These are phyloP conservation scores for Chaetomiaceae sp. DNA, from an alignment of 2,329 filamentous ascomycete species.

Conservation along the genomic window DNA sequence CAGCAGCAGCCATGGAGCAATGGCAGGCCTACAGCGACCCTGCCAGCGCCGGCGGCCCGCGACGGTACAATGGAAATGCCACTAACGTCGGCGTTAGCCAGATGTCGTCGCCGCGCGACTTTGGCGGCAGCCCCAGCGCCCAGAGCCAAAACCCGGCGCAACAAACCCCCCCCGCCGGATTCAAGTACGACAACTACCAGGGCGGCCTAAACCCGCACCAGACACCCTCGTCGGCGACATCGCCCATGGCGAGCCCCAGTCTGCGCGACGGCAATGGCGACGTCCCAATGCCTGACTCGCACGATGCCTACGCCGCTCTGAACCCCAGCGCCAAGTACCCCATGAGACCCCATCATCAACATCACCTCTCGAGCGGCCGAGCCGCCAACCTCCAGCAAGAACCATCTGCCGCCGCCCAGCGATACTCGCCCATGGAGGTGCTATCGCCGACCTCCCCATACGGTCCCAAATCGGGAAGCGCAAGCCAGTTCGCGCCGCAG, in stretches of 20 bases:
- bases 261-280: slow-evolving; percentile 70
- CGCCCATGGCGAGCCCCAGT: slow-evolving; percentile 55
- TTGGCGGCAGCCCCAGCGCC: slow-evolving; percentile 39
- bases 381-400: slow-evolving; percentile 67
- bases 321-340: slow-evolving; percentile 85
- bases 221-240: slow-evolving; percentile 46
- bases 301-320: slow-evolving; percentile 76
- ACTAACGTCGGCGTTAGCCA: too few relatives aligned
- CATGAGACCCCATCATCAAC: slow-evolving; percentile 71
- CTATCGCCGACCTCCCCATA: slow-evolving; percentile 79
- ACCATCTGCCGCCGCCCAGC: slow-evolving; percentile 76
- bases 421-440: slow-evolving; percentile 94
- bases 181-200: slow-evolving; percentile 67
- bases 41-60: slow-evolving; percentile 54
- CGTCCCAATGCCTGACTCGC: slow-evolving; percentile 79
- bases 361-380: slow-evolving; percentile 56
- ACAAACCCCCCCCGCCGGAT: slow-evolving; percentile 54
- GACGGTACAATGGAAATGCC: slow-evolving; percentile 55
- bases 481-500: slow-evolving; percentile 46
- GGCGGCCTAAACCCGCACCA: slow-evolving; percentile 38
- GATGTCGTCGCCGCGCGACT: slow-evolving; percentile 26
- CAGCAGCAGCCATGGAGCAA: slow-evolving; percentile 47
- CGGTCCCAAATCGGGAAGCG: slow-evolving; percentile 55
- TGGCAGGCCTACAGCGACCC: slow-evolving; percentile 66
- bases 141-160: slow-evolving; percentile 35